Percentiles rank a stretch among this genome's conserved stretches.
phyloP scores from a whole-genome alignment of 2,329 filamentous ascomycete genomes.

The Epichloe sylvatica region DNA sequence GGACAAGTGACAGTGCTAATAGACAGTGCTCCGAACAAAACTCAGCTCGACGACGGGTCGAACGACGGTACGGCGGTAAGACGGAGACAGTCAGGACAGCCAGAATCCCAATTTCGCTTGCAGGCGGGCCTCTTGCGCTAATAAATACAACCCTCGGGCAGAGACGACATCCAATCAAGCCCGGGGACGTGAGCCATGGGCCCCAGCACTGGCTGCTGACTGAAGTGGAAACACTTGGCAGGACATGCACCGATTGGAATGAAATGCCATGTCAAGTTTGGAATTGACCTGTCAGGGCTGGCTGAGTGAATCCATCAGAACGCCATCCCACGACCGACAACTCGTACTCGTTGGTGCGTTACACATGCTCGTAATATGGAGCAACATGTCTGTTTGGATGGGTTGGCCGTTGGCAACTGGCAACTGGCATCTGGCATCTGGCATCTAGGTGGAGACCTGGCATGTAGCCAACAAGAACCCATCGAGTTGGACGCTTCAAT shows the following conservation, averaged over 20 bases:
- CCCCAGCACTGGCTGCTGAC: background rate
- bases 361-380: too few species aligned
- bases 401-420: background rate
- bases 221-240: background rate
- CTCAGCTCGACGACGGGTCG: too few species aligned
- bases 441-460: background rate
- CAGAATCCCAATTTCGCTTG: conserved; percentile 11
- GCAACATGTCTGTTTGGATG: too few species aligned
- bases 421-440: background rate
- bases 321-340: too few species aligned
- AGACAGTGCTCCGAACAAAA: background rate
- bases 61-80: too few species aligned
- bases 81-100: too few species aligned
- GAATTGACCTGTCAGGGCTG: too few species aligned
- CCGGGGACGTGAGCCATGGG: background rate
- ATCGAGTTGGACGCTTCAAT: background rate
- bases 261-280: too few species aligned
- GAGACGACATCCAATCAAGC: background rate
- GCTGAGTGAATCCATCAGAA: too few species aligned
- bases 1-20: background rate
- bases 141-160: background rate
- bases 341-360: too few species aligned
- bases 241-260: background rate
- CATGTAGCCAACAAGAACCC: background rate
- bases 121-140: conserved; percentile 1